phyloP scores from a whole-genome alignment of 805 yeast genomes.

The Danielia reshetovae region DNA sequence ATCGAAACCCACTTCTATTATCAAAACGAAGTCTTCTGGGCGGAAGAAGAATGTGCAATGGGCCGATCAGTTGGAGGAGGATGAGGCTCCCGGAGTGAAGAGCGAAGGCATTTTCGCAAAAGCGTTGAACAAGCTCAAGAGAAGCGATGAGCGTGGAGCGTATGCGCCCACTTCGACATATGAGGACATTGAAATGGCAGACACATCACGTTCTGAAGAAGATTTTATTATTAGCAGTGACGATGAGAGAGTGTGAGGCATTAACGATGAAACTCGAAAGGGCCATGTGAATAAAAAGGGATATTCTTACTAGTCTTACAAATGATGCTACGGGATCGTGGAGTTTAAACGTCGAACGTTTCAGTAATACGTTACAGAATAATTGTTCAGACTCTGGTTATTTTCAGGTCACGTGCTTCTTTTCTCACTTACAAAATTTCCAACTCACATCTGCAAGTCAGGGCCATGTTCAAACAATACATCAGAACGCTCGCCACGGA shows the following conservation, averaged over 20 bases:
- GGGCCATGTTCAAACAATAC: conserved; percentile 5
- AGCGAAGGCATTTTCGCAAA: conserved; percentile 33
- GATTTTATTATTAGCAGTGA: conserved; percentile 49
- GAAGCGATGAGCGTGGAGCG: conserved; percentile 22
- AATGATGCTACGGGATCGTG: no score
- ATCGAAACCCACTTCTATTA: conserved; percentile 39
- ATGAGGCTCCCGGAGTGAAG: conserved; percentile 13
- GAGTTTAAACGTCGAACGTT: no score
- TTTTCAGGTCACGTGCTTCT: no score
- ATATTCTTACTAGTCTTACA: no score
- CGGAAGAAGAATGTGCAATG: conserved; percentile 45
- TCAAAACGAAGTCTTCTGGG: conserved; percentile 30
- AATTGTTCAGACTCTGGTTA: no score
- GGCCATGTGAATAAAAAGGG: no score
- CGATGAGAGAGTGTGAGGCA: conserved; percentile 28
- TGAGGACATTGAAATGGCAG: conserved; percentile 37
- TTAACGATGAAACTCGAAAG: no score
- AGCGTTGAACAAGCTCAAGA: conserved; percentile 30
- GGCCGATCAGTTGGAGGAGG: conserved; percentile 44
- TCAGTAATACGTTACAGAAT: no score
- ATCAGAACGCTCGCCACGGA: conserved; percentile 5
- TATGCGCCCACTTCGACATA: conserved; percentile 21
- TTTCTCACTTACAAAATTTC: no score
- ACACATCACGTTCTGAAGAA: conserved; percentile 21
- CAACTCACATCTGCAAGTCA: not conserved